Evolutionary conservation across 176 grass and related monocot genomes (phyloP), one percentile per base, ranked within the genome.

Genomic region (Tillandsia fasciculata): DNA sequence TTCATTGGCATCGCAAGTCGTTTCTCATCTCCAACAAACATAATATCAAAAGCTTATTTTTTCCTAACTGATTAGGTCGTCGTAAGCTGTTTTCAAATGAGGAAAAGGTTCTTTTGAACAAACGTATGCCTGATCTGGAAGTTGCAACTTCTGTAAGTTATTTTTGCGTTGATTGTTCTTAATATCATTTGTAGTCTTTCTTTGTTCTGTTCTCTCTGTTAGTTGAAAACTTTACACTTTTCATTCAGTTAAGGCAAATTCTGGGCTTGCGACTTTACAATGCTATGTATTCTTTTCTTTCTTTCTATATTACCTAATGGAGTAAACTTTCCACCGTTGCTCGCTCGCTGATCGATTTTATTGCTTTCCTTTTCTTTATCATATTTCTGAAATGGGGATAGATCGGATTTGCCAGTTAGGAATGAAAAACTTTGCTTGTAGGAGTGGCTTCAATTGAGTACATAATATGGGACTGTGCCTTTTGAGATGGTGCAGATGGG

Each of bases 51-150:
- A 48, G 51, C 52, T 49, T 61, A 13, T 73, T 63, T 68, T 1
- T 52, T 51, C 65, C 64, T 66, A 24, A 67, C 57, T 63, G 75
- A 50, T 65, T 64, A 94, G 95, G 66, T 68, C 72, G 82, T 18
- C 64, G 33, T 52, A 93, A 99, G 70, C 63, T 99, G 63, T 88
- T 99, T 72, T 82, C 95, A 48, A 22, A 76, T 20, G 87, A 90
- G 51, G 89, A 93, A 76, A 99, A 88, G 70, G 20, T 74, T 77
- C 80, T 93, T 63, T 65, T 99, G 52, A 99, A 90, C 66, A 93
- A 74, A 70, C 90, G 87, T 73, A 76, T 78, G 64, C 95, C 95
- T 88, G 81, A 90, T 85, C 83, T 99, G 42, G 83, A 77, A 51
- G 72, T 79, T 64, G 77, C 87, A 72, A 72, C 82, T 81, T 90